A percentile compares a stretch with the other conserved stretches of the same genome.
Conservation (phyloP, 2,329 filamentous ascomycete species). For the Ceratocystis huliohia region DNA sequence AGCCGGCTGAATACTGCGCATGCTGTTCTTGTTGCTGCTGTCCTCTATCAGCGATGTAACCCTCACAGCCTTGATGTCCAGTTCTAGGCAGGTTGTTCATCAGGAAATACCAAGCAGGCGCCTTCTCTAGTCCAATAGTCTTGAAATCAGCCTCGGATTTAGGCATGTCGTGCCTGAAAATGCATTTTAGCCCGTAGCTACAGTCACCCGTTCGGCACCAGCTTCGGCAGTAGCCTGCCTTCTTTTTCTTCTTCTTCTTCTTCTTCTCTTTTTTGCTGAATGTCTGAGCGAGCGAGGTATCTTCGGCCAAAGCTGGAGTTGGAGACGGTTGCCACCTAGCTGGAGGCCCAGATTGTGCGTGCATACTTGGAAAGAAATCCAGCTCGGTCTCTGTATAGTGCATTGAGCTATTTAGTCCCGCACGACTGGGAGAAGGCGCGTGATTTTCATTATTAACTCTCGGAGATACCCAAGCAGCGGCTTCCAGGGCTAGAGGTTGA, state of each 20-base stretch:
- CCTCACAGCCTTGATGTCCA: background rate
- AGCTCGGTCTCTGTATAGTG: background rate
- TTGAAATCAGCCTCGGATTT: slow-evolving; percentile 30
- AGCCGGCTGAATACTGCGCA: background rate
- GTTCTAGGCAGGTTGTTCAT: background rate
- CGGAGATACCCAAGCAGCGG: background rate
- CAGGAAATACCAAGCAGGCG: slow-evolving; percentile 34
- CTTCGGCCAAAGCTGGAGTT: slow-evolving; percentile 21
- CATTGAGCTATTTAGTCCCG: background rate
- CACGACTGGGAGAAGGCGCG: background rate
- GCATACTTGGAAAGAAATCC: background rate
- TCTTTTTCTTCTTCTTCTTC: slow-evolving; percentile 9
- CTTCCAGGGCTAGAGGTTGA: background rate
- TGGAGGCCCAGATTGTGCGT: background rate
- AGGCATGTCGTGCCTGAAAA: slow-evolving; percentile 38
- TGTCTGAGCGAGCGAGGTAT: too few species aligned
- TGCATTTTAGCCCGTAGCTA: slow-evolving; percentile 34
- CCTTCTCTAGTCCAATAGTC: slow-evolving; percentile 32
- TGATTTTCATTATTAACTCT: background rate
- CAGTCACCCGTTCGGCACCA: slow-evolving; percentile 40
- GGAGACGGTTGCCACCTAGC: too few species aligned
- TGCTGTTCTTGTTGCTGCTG: background rate
- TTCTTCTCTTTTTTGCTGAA: too few species aligned
- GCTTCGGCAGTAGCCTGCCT: slow-evolving; percentile 31
- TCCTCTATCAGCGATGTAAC: background rate